Conservation (phyloP, 441 rosid species). For the Croton laevigatus region DNA sequence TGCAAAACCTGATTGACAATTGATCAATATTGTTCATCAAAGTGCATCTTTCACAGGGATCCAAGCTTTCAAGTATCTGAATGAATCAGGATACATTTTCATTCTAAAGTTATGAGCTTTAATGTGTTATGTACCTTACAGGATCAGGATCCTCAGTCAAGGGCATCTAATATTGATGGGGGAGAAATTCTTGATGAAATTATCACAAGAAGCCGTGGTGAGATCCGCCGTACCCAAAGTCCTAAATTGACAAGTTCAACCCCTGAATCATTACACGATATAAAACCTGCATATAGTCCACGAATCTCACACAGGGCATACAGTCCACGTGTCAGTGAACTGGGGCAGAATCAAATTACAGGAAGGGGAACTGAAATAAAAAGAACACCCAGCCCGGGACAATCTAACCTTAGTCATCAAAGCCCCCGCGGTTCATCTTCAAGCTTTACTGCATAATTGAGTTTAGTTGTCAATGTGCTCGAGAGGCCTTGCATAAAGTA, state of each 20-base stretch:
- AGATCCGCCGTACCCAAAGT: slow-evolving; percentile 52
- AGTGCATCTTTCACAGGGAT: neutral
- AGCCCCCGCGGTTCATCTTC: slow-evolving; percentile 31
- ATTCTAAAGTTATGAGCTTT: slow-evolving; percentile 6
- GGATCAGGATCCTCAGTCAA: slow-evolving; percentile 45
- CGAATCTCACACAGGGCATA: slow-evolving; percentile 31
- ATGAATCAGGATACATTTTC: neutral
- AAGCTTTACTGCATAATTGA: slow-evolving; percentile 4
- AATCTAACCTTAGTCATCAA: slow-evolving; percentile 43
- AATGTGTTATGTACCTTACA: slow-evolving; percentile 22
- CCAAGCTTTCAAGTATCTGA: neutral
- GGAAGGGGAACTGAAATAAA: slow-evolving; percentile 35
- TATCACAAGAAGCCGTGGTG: slow-evolving; percentile 75
- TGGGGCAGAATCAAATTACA: slow-evolving; percentile 14
- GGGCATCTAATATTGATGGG: slow-evolving; percentile 32
- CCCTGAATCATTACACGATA: slow-evolving; percentile 36
- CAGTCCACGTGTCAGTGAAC: slow-evolving; percentile 46
- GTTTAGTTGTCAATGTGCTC: slow-evolving; percentile 37
- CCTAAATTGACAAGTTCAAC: slow-evolving; percentile 58
- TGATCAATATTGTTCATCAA: neutral
- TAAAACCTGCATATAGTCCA: slow-evolving; percentile 42
- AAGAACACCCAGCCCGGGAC: slow-evolving; percentile 51
- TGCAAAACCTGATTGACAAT: neutral
- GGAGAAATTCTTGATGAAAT: slow-evolving; percentile 68
- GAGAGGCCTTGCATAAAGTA: slow-evolving; percentile 43